A percentile compares a stretch with the other conserved stretches of the same genome.
Evolutionary conservation across 257 asterid genomes (phyloP).

Genomic region (Solanum rostratum): DNA sequence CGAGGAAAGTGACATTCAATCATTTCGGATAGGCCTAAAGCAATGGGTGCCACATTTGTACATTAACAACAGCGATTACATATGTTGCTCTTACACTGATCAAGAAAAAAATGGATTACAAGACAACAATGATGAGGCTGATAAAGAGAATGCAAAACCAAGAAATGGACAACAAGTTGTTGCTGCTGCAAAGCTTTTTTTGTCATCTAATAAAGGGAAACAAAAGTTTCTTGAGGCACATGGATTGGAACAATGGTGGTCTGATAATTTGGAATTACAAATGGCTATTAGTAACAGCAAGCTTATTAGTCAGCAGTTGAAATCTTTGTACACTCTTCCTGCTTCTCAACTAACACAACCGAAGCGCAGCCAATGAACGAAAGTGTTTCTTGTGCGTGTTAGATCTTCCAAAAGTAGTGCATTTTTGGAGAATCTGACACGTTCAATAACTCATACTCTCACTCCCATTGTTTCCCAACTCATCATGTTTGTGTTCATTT

Average conservation of each 20-base stretch:
- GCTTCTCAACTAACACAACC: constrained; percentile 8
- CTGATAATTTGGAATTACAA: constrained; percentile 44
- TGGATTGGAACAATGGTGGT: constrained; percentile 83
- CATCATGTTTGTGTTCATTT: not conserved
- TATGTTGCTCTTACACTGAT: constrained; percentile 57
- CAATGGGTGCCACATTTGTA: constrained; percentile 67
- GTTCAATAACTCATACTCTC: not conserved
- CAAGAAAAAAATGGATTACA: constrained; percentile 15
- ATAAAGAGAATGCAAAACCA: constrained; percentile 44
- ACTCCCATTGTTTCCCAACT: not conserved
- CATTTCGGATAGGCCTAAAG: constrained; percentile 30
- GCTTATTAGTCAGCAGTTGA: constrained; percentile 56
- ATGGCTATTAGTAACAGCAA: constrained; percentile 48
- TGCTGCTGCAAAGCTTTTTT: constrained; percentile 47
- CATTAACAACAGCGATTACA: constrained; percentile 62
- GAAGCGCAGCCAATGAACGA: not conserved
- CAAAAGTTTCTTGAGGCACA: constrained; percentile 78
- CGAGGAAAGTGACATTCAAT: not conserved
- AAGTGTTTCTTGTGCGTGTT: not conserved
- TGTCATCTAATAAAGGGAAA: constrained; percentile 57
- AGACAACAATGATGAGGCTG: constrained; percentile 12
- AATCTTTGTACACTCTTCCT: constrained; percentile 49
- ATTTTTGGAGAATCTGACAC: not conserved
- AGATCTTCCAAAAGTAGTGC: not conserved
- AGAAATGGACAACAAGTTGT: not conserved